These are phyloP conservation scores for Cyberlindnera saturnus DNA, from an alignment of 805 yeast species.

Conservation along the genomic window DNA sequence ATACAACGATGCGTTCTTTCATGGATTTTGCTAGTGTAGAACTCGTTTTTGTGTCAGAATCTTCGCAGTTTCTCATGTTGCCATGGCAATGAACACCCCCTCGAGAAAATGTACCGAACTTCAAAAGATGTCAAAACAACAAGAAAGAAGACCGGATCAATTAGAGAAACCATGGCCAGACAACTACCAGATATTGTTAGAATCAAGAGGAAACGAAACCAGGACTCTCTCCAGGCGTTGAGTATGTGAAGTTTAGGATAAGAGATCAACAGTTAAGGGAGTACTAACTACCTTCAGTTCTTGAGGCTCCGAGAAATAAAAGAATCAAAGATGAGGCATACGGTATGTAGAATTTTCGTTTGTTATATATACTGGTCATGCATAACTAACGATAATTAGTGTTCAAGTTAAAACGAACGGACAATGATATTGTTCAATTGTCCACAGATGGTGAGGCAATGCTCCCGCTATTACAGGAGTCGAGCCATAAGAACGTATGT, in stretches of 20 bases:
- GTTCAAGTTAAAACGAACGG: conserved; percentile 45
- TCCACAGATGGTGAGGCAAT: conserved; percentile 10
- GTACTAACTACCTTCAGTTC: conserved; percentile 17
- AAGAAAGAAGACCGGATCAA: too few relatives aligned
- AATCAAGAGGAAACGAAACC: conserved; percentile 79
- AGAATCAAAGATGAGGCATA: conserved; percentile 32
- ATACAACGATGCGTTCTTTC: too few relatives aligned
- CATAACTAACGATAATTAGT: conserved; percentile 14
- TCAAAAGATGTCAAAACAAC: too few relatives aligned
- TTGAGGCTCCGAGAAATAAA: conserved; percentile 32
- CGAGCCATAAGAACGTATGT: conserved; percentile 13
- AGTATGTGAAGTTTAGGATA: conserved; percentile 21
- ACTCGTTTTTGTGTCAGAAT: neutral
- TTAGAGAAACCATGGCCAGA: conserved; percentile 1
- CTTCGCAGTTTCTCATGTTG: neutral
- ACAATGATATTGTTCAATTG: conserved; percentile 24
- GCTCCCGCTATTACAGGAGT: conserved; percentile 22
- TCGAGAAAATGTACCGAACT: too few relatives aligned
- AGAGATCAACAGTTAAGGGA: neutral
- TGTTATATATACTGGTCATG: neutral
- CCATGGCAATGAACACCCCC: neutral
- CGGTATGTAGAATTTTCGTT: conserved; percentile 9
- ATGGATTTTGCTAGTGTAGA: too few relatives aligned
- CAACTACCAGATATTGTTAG: conserved; percentile 59
- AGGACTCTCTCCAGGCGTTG: conserved; percentile 85